Evolutionary conservation across 2,329 filamentous ascomycete genomes (phyloP).

Genomic region (Coleophoma eucalyptorum): DNA sequence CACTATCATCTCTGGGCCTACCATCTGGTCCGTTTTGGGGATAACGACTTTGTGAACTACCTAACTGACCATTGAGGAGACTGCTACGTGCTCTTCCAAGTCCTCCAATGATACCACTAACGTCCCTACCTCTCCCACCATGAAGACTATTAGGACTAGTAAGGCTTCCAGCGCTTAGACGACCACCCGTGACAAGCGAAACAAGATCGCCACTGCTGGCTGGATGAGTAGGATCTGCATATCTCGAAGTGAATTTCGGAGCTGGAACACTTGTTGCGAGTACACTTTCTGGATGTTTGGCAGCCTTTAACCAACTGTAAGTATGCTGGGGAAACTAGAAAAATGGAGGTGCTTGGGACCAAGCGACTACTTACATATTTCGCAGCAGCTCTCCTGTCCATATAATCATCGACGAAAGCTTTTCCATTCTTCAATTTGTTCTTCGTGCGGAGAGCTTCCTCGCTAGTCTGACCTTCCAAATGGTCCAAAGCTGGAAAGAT

Average conservation of each 20-base stretch:
- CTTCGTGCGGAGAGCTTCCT: conserved; percentile 6
- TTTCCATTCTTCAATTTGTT: conserved; percentile 4
- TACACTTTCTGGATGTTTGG: conserved; percentile 5
- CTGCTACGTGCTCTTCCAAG: neutral
- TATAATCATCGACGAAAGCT: conserved; percentile 10
- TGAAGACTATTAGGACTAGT: neutral
- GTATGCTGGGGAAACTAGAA: neutral
- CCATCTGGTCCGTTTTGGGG: neutral
- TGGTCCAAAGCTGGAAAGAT: conserved; percentile 25
- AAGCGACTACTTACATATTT: conserved; percentile 9
- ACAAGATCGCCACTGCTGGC: conserved; percentile 36
- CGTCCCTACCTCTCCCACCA: neutral
- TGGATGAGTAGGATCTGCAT: conserved; percentile 45
- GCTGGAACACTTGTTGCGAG: conserved; percentile 2
- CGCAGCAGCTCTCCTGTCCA: conserved; percentile 11
- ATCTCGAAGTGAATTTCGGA: conserved; percentile 38
- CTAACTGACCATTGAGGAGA: neutral
- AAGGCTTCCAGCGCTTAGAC: neutral
- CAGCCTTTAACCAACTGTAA: conserved; percentile 1
- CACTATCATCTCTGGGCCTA: no score
- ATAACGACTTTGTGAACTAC: neutral
- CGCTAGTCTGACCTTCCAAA: neutral
- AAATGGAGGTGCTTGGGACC: neutral
- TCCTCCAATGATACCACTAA: neutral
- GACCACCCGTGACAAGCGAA: conserved; percentile 9